Evolutionary conservation across 2,329 filamentous ascomycete species (phyloP).

Genomic region (Alternaria rosae): DNA sequence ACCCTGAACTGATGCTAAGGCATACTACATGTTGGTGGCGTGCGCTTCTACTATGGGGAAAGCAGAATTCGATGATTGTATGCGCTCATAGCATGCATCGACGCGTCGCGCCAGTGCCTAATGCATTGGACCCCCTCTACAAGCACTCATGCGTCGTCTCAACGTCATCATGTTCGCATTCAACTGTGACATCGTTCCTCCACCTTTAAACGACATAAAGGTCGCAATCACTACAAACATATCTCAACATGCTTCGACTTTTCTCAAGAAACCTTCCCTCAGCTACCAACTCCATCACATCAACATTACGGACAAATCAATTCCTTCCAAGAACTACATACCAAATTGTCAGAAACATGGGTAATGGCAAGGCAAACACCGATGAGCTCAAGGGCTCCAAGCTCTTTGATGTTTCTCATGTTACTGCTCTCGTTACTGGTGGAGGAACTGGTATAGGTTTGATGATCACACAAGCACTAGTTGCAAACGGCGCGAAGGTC

Average conservation of each 20-base stretch:
- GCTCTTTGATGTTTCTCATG: conserved; percentile 56
- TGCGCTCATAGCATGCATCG: conserved; percentile 6
- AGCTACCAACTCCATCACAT: conserved; percentile 9
- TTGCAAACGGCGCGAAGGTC: conserved; percentile 66
- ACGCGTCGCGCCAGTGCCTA: not conserved
- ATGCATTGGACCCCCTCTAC: conserved; percentile 10
- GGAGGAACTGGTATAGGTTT: conserved; percentile 60
- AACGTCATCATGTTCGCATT: conserved; percentile 44
- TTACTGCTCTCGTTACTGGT: conserved; percentile 57
- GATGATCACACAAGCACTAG: conserved; percentile 71
- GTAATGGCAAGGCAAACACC: conserved; percentile 46
- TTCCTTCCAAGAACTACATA: conserved; percentile 25
- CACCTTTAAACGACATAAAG: conserved; percentile 22
- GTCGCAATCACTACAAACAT: not conserved
- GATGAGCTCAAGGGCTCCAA: conserved; percentile 51
- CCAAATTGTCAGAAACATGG: conserved; percentile 41
- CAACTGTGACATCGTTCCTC: conserved; percentile 17
- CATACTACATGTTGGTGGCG: not conserved
- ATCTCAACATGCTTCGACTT: conserved; percentile 40
- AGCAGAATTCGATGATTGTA: not conserved
- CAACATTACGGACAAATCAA: conserved; percentile 14
- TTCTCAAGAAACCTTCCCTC: conserved; percentile 30
- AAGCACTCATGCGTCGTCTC: conserved; percentile 25
- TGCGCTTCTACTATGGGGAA: not conserved
- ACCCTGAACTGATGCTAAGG: not conserved